Percentiles rank a stretch among this genome's conserved stretches.
Evolutionary conservation across 202 grass and related monocot species (phyloP).

Genomic region (Bolboschoenoplectus hybrid): DNA sequence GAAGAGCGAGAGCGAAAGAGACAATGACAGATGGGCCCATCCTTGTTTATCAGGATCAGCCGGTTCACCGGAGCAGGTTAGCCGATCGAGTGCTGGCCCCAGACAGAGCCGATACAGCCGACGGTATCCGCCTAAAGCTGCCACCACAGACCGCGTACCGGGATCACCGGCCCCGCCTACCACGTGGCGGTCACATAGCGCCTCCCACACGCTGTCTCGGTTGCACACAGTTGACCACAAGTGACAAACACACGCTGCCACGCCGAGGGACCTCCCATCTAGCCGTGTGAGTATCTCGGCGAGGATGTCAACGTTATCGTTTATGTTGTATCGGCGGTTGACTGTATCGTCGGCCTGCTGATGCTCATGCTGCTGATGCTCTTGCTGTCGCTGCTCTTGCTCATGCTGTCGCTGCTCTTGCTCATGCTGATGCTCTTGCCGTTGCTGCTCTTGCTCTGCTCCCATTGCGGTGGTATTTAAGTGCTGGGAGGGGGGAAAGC

Average conservation of each 20-base stretch:
- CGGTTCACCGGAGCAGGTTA: constrained; percentile 37
- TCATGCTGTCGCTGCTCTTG: background rate
- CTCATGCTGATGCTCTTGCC: background rate
- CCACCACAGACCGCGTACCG: constrained; percentile 68
- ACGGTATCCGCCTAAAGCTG: constrained; percentile 91
- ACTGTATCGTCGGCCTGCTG: constrained; percentile 30
- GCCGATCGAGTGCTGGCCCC: constrained; percentile 81
- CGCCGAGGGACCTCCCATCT: constrained; percentile 78
- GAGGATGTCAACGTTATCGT: constrained; percentile 89
- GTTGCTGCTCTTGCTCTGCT: constrained; percentile 22
- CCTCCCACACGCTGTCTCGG: constrained; percentile 83
- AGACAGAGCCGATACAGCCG: constrained; percentile 87
- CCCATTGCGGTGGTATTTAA: background rate
- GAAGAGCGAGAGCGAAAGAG: constrained; percentile 95
- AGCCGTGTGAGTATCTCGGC: constrained; percentile 81
- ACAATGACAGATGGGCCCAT: constrained; percentile 62
- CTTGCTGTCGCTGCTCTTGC: background rate
- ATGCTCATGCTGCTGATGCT: background rate
- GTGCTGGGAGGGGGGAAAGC: background rate
- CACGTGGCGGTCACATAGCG: constrained; percentile 74
- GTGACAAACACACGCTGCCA: constrained; percentile 66
- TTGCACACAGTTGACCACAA: constrained; percentile 65
- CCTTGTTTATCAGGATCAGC: background rate
- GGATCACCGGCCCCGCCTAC: constrained; percentile 25
- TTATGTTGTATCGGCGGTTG: constrained; percentile 60